Percentiles rank a stretch among this genome's conserved stretches.
phyloP scores from a whole-genome alignment of 2,329 filamentous ascomycete species.

The Exserohilum rostratum region DNA sequence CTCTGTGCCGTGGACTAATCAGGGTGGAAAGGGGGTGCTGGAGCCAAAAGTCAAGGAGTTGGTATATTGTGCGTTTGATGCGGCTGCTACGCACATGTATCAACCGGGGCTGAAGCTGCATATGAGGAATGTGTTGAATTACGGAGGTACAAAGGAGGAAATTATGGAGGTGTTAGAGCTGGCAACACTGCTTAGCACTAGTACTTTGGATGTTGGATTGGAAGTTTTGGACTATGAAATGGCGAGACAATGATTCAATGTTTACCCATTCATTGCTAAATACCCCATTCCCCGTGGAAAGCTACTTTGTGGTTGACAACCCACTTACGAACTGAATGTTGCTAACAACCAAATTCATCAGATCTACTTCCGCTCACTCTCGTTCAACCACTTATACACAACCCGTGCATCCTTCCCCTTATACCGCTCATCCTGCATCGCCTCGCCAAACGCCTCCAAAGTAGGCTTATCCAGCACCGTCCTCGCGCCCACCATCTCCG shows the following conservation, averaged over 20 bases:
- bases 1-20: conserved; percentile 50
- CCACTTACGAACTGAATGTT: too few relatives aligned
- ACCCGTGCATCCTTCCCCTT: conserved; percentile 42
- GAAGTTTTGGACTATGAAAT: conserved; percentile 34
- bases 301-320: too few relatives aligned
- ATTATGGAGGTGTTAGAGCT: conserved; percentile 58
- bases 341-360: not conserved
- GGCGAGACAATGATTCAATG: not conserved
- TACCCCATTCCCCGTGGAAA: too few relatives aligned
- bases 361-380: conserved; percentile 31
- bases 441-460: conserved; percentile 38
- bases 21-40: conserved; percentile 42
- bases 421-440: conserved; percentile 36
- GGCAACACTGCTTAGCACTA: conserved; percentile 44
- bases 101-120: conserved; percentile 56
- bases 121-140: conserved; percentile 56
- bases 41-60: conserved; percentile 58
- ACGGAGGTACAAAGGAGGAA: conserved; percentile 55
- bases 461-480: conserved; percentile 41
- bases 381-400: conserved; percentile 43
- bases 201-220: conserved; percentile 37
- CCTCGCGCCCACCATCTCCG: conserved; percentile 43
- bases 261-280: too few relatives aligned
- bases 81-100: conserved; percentile 57
- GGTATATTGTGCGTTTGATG: conserved; percentile 57